Percentiles rank a stretch among this genome's conserved stretches.
Conservation (phyloP, 2,329 filamentous ascomycete genomes). For the Epichloe coenophiala region DNA sequence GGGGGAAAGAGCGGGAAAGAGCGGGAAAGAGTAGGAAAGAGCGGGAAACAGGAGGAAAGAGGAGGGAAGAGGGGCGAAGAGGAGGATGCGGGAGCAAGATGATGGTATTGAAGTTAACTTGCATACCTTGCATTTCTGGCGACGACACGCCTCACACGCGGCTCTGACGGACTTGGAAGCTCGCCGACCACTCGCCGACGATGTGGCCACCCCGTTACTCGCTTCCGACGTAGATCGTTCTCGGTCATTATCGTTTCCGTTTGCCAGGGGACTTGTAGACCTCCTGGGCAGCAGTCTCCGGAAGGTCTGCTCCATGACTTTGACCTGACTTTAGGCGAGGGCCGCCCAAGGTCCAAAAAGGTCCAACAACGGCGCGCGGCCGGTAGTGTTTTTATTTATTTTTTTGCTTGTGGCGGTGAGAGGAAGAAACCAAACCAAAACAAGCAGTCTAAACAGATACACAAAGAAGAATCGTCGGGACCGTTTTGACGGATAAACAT, state of each 20-base stretch:
- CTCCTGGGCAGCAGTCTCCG: not conserved
- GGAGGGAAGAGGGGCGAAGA: not conserved
- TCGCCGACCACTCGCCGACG: not conserved
- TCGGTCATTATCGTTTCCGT: not conserved
- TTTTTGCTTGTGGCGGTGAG: too few species aligned
- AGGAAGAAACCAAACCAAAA: too few species aligned
- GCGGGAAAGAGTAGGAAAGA: too few species aligned
- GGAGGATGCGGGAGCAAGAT: not conserved
- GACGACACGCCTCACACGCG: conserved; percentile 2
- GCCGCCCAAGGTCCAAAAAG: not conserved
- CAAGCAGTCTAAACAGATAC: too few species aligned
- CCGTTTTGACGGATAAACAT: not conserved
- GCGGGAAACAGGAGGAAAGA: not conserved
- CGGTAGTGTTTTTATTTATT: too few species aligned
- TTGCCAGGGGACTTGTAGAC: not conserved
- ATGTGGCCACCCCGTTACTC: not conserved
- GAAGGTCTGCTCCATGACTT: not conserved
- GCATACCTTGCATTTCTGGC: conserved; percentile 4
- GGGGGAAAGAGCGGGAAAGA: not conserved
- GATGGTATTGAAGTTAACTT: not conserved
- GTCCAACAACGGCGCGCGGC: not conserved
- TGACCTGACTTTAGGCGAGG: not conserved
- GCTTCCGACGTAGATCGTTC: not conserved
- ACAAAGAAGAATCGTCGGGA: not conserved
- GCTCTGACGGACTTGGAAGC: not conserved